phyloP scores from a whole-genome alignment of 2,329 filamentous ascomycete species.

The Periconia sp. region DNA sequence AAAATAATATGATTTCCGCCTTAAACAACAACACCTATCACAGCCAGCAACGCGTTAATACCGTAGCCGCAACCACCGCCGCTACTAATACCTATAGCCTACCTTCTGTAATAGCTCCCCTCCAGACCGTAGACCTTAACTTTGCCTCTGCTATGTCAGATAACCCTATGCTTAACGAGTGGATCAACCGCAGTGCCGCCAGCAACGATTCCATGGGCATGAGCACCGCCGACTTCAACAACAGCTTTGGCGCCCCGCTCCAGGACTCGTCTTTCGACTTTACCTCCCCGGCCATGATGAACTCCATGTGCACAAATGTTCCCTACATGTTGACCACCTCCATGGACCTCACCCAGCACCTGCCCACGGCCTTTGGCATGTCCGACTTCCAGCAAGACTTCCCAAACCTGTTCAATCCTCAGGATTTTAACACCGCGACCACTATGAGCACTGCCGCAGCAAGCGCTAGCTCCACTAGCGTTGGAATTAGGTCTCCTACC shows the following conservation, averaged over 20 bases:
- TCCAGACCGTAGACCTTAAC: constrained; percentile 34
- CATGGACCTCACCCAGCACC: constrained; percentile 48
- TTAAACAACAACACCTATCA: constrained; percentile 13
- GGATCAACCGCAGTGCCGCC: constrained; percentile 46
- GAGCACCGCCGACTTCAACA: constrained; percentile 40
- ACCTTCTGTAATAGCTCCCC: constrained; percentile 33
- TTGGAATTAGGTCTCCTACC: constrained; percentile 66
- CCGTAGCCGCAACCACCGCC: constrained; percentile 24
- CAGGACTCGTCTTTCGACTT: constrained; percentile 52
- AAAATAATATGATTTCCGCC: constrained; percentile 4
- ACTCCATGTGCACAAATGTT: constrained; percentile 45
- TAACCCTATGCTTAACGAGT: constrained; percentile 43
- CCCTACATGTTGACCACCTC: constrained; percentile 44
- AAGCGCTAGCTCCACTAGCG: constrained; percentile 34
- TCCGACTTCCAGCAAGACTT: constrained; percentile 77
- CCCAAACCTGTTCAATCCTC: constrained; percentile 57
- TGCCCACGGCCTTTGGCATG: constrained; percentile 43
- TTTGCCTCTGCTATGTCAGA: constrained; percentile 39
- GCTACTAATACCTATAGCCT: constrained; percentile 19
- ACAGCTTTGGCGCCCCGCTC: constrained; percentile 44
- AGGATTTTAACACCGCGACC: too few species aligned
- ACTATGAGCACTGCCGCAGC: constrained; percentile 18
- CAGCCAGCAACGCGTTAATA: constrained; percentile 31
- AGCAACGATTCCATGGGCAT: constrained; percentile 36
- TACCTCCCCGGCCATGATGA: constrained; percentile 43